Evolutionary conservation across 2,329 filamentous ascomycete genomes (phyloP).

Genomic region (Bipolaris cookei): DNA sequence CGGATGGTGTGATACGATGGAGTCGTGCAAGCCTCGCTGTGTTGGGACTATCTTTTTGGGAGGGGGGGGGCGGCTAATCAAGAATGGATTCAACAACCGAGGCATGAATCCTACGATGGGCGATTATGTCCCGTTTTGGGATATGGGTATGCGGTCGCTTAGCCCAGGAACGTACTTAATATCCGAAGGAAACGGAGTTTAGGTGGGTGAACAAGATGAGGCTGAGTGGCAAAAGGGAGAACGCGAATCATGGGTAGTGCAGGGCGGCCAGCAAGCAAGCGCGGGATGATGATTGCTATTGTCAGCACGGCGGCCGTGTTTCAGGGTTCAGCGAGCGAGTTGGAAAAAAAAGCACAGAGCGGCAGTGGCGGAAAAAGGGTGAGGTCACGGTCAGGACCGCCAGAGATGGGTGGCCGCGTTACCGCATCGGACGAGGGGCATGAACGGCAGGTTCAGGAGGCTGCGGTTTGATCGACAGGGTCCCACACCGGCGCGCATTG

Average conservation of each 20-base stretch:
- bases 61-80: conserved; percentile 7
- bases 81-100: not conserved
- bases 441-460: conserved; percentile 15
- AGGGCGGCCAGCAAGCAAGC: not conserved
- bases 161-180: conserved; percentile 6
- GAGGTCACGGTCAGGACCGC: not conserved
- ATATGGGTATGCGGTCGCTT: not conserved
- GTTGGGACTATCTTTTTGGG: not conserved
- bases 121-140: not conserved
- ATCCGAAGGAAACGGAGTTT: conserved; percentile 3
- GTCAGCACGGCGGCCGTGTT: conserved; percentile 3
- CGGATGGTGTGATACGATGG: conserved; percentile 9
- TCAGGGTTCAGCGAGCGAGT: conserved; percentile 6
- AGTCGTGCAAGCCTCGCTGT: not conserved
- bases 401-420: conserved; percentile 2
- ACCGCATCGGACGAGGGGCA: conserved; percentile 13
- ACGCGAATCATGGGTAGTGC: conserved; percentile 1
- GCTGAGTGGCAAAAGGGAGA: not conserved
- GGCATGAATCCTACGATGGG: not conserved
- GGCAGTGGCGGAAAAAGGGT: conserved; percentile 1
- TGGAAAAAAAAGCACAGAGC: conserved; percentile 3
- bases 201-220: conserved; percentile 1
- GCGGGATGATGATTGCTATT: too few species aligned
- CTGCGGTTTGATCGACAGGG: conserved; percentile 15
- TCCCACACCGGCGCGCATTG: conserved; percentile 10